Evolutionary conservation across 2,329 filamentous ascomycete species (phyloP), one percentile per base, ranked within the genome.

Genomic region (Thyridium curvatum): DNA sequence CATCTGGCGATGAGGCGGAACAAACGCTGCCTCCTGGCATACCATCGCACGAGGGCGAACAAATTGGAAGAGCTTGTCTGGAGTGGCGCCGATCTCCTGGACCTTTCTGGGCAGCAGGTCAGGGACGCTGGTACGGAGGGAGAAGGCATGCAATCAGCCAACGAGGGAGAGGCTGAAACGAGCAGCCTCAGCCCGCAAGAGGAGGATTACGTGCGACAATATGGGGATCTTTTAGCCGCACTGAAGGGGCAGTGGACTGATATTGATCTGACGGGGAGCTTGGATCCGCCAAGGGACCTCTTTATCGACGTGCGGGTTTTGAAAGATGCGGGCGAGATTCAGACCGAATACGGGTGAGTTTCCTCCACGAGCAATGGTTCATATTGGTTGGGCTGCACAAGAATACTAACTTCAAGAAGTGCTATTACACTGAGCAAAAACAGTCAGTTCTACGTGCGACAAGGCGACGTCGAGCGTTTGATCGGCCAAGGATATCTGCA

Each of bases 231-330:
- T 48, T 68, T 98, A 40, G 88, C 91, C n/a, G 87, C 89, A 2
- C 96, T 94, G 64, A 98, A 98, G 60, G 93, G 93, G 1, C 89
- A 95, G 54, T 98, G 91, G 91, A 97, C 91, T 15, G 93, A 98
- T 58, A 85, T 98, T 49, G 93, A 98, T 62, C 69, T 98, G 39
- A 96, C 93, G 3, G 93, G 93, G 26, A 93, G 86, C 54, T 68
- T 98, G 56, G 89, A 95, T 56, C 93, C 93, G 17, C 93, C 93
- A n/a, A 79, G 80, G 51, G 93, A 98, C 62, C 67, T 98, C 38
- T 98, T 97, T 60, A 94, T 98, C 52, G 93, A 98, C 60, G 93
- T 98, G 29, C 74, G 93, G 34, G 93, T 98, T 35, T 66, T 98
- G 47, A 96, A 93, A 60, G 93, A 98, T 67, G 93, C 91, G 2